Percentiles rank a stretch among this genome's conserved stretches.
These are phyloP conservation scores for Rubus idaeus DNA, from an alignment of 306 rosid species.

Conservation along the genomic window DNA sequence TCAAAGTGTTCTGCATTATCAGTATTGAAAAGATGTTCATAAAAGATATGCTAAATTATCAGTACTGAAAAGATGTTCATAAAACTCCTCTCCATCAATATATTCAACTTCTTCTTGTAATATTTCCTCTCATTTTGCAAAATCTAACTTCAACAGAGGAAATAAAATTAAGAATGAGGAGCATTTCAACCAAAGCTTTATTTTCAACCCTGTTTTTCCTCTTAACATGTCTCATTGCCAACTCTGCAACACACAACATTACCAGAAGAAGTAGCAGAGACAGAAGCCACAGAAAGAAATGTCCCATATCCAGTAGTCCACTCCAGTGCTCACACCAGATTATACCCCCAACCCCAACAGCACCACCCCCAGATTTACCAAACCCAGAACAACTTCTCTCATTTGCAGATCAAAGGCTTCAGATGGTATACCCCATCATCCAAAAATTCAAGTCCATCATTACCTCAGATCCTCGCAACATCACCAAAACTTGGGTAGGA, in stretches of 20 bases:
- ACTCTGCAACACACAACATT: constrained; percentile 22
- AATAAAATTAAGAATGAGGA: constrained; percentile 31
- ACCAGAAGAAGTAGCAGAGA: constrained; percentile 12
- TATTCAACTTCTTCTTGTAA: background rate
- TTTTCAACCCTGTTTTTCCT: constrained; percentile 37
- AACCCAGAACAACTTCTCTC: constrained; percentile 22
- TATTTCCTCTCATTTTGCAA: constrained; percentile 1
- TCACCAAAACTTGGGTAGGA: constrained; percentile 75
- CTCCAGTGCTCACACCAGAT: constrained; percentile 8
- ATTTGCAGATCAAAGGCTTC: constrained; percentile 69
- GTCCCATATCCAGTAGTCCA: background rate
- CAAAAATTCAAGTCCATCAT: constrained; percentile 81
- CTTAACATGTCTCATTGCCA: constrained; percentile 27
- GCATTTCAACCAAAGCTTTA: constrained; percentile 15
- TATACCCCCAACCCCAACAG: constrained; percentile 17
- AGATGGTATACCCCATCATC: constrained; percentile 60
- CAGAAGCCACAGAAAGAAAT: constrained; percentile 1
- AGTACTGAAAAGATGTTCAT: background rate
- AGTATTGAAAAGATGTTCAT: background rate
- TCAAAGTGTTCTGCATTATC: background rate
- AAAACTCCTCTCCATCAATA: background rate
- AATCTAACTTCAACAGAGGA: background rate
- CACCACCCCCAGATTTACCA: constrained; percentile 22
- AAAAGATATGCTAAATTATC: background rate
- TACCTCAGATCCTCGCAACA: constrained; percentile 63